Conservation (phyloP, 129 eudicot genomes). For the Helichrysum umbraculigerum region DNA sequence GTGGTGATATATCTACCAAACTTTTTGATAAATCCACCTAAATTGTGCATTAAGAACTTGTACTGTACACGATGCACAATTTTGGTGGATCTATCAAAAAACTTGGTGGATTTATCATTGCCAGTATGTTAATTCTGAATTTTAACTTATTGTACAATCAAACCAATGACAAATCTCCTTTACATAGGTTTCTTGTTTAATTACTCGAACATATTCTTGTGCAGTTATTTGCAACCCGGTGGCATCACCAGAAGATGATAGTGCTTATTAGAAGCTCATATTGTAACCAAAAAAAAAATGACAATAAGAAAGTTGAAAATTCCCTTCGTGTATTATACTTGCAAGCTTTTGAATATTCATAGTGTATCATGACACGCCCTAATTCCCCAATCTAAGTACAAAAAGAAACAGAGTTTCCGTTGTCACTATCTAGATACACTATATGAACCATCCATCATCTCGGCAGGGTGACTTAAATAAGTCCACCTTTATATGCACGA, state of each 20-base stretch:
- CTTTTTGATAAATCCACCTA: too few species aligned
- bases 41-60: too few species aligned
- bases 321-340: neutral
- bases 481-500: neutral
- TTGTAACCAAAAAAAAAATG: neutral
- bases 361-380: constrained; percentile 10
- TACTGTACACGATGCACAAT: too few species aligned
- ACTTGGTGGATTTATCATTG: too few species aligned
- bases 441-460: neutral
- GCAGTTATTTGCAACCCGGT: neutral
- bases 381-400: neutral
- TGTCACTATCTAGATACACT: constrained; percentile 1
- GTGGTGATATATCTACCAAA: too few species aligned
- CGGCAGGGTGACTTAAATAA: neutral
- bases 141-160: neutral
- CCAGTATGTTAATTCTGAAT: neutral
- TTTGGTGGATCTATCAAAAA: too few species aligned
- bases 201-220: neutral
- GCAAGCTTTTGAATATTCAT: constrained; percentile 2
- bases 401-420: constrained; percentile 9
- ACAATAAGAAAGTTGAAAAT: neutral
- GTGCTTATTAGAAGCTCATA: neutral
- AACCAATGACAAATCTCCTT: neutral
- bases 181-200: constrained; percentile 3
- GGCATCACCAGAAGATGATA: neutral